Percentiles rank a stretch among this genome's conserved stretches.
These are phyloP conservation scores for Chlamydomonas eustigma DNA, from an alignment of 139 green algal species.

Conservation along the genomic window DNA sequence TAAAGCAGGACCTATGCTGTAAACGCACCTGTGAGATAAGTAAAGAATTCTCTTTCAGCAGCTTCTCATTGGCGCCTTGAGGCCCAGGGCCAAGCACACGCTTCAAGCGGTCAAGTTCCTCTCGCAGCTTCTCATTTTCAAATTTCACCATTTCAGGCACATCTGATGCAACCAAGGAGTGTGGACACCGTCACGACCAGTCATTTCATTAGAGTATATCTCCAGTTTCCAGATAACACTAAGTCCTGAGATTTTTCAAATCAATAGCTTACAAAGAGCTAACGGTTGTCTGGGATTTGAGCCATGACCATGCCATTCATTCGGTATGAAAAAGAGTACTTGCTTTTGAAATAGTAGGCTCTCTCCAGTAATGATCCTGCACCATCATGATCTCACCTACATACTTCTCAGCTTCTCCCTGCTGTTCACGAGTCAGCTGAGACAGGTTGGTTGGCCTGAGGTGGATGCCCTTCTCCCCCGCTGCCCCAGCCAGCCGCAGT, in stretches of 20 bases:
- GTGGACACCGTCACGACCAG: background rate
- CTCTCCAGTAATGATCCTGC: no score
- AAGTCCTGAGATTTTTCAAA: no score
- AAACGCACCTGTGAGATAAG: constrained; percentile 24
- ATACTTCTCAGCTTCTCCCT: constrained; percentile 1
- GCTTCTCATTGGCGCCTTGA: background rate
- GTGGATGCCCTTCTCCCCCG: constrained; percentile 10
- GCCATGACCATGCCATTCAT: no score
- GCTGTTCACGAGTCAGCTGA: background rate
- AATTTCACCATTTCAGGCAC: constrained; percentile 18
- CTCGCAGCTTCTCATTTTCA: constrained; percentile 29
- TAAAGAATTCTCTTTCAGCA: constrained; percentile 11
- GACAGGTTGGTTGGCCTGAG: constrained; percentile 14
- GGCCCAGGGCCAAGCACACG: constrained; percentile 11
- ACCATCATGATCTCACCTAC: background rate
- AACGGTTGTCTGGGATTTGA: no score
- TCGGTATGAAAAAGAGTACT: no score
- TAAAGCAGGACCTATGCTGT: no score
- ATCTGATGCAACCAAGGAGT: constrained; percentile 8
- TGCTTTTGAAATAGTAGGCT: no score
- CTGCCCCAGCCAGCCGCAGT: constrained; percentile 20
- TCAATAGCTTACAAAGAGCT: no score
- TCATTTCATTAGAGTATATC: no score
- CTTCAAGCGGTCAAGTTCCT: constrained; percentile 44
- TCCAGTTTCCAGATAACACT: no score